A percentile compares a stretch with the other conserved stretches of the same genome.
Conservation (phyloP, 2,329 filamentous ascomycete species). For the Triangularia verruculosa region DNA sequence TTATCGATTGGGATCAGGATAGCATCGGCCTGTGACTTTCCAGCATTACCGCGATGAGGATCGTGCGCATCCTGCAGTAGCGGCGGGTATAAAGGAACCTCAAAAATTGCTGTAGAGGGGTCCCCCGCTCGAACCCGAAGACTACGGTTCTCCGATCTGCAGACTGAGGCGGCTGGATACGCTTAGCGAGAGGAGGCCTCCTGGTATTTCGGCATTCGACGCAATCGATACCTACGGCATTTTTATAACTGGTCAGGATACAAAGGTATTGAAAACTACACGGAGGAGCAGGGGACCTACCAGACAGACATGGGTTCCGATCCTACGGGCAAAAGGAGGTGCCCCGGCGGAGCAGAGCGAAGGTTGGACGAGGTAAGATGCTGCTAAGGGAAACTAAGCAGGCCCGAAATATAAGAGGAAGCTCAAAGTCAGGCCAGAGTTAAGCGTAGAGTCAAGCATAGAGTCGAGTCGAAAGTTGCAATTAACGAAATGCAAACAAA, state of each 20-base stretch:
- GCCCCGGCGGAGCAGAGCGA: too few relatives aligned
- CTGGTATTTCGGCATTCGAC: conserved; percentile 2
- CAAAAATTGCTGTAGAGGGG: conserved; percentile 17
- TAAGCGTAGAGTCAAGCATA: too few relatives aligned
- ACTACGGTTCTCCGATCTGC: conserved; percentile 7
- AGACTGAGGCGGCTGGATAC: conserved; percentile 9
- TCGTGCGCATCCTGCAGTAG: conserved; percentile 13
- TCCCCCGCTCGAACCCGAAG: conserved; percentile 8
- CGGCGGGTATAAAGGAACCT: conserved; percentile 16
- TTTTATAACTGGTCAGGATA: conserved; percentile 13
- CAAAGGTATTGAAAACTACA: neutral
- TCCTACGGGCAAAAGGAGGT: too few relatives aligned
- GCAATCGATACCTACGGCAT: conserved; percentile 12
- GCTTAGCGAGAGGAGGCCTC: conserved; percentile 8
- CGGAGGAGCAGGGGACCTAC: too few relatives aligned
- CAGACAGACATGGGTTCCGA: too few relatives aligned
- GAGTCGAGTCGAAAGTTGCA: too few relatives aligned
- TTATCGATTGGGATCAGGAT: conserved; percentile 20
- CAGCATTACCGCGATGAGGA: conserved; percentile 10
- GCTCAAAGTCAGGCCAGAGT: too few relatives aligned
- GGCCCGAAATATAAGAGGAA: too few relatives aligned
- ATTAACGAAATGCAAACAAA: too few relatives aligned
- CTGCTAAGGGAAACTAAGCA: neutral
- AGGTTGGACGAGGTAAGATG: too few relatives aligned
- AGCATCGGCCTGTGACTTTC: conserved; percentile 8